A percentile compares a stretch with the other conserved stretches of the same genome.
phyloP scores from a whole-genome alignment of 2,329 filamentous ascomycete species.

The Calycina marina region DNA sequence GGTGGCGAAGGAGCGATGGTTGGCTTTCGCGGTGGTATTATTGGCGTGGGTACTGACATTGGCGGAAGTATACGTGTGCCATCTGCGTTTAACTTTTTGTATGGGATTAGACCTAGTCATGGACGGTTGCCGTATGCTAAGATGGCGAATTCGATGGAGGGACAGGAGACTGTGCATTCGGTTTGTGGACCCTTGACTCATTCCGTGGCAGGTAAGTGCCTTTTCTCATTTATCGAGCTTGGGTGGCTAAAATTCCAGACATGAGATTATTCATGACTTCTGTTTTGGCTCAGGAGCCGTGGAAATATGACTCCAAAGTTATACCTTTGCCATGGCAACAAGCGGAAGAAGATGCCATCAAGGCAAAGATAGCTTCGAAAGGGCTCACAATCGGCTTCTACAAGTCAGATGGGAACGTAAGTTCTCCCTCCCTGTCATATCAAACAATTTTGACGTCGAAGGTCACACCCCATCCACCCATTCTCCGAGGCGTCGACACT shows the following conservation, averaged over 20 bases:
- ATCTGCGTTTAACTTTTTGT: conserved; percentile 22
- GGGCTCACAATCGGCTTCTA: conserved; percentile 24
- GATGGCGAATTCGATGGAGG: conserved; percentile 24
- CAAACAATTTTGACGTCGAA: conserved; percentile 1
- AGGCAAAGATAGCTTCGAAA: conserved; percentile 23
- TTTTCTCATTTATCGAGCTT: conserved; percentile 7
- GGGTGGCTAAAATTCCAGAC: conserved; percentile 13
- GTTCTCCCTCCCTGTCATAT: conserved; percentile 3
- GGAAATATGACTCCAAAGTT: conserved; percentile 25
- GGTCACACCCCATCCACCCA: conserved; percentile 24
- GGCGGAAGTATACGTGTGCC: conserved; percentile 28
- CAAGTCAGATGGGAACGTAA: conserved; percentile 22
- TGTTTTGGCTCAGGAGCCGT: conserved; percentile 22
- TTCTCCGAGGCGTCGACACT: conserved; percentile 21
- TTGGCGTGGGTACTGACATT: conserved; percentile 30
- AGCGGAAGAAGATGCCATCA: conserved; percentile 18
- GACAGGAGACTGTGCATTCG: conserved; percentile 26
- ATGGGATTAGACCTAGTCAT: conserved; percentile 19
- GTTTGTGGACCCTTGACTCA: conserved; percentile 21
- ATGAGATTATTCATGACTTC: conserved; percentile 24
- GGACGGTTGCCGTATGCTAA: conserved; percentile 20
- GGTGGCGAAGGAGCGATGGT: conserved; percentile 43
- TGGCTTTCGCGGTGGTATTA: conserved; percentile 26
- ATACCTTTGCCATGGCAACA: conserved; percentile 25
- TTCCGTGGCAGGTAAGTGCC: conserved; percentile 25